phyloP scores from a whole-genome alignment of 2,329 filamentous ascomycete species.

The Fusarium chuoi region DNA sequence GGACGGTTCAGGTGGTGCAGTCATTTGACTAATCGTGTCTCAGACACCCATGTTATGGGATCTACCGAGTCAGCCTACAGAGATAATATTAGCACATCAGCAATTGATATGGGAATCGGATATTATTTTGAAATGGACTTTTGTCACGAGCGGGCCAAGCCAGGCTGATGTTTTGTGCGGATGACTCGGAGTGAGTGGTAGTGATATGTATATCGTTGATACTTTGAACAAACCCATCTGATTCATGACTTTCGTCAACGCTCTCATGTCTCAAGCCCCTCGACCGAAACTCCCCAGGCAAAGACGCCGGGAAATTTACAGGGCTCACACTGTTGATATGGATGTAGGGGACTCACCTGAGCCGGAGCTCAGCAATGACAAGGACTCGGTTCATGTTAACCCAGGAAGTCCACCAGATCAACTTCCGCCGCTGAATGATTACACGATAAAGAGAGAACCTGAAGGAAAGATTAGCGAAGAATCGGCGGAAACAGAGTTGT shows the following conservation, averaged over 20 bases:
- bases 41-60: conserved; percentile 22
- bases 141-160: conserved; percentile 30
- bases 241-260: neutral
- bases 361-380: conserved; percentile 31
- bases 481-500: neutral
- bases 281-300: conserved; percentile 11
- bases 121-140: neutral
- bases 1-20: conserved; percentile 30
- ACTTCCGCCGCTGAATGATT: conserved; percentile 31
- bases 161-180: conserved; percentile 29
- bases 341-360: conserved; percentile 12
- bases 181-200: conserved; percentile 12
- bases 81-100: conserved; percentile 9
- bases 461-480: conserved; percentile 2
- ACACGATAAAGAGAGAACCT: conserved; percentile 15
- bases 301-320: conserved; percentile 24
- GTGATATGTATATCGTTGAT: neutral
- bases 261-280: conserved; percentile 30
- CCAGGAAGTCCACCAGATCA: conserved; percentile 43
- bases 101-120: conserved; percentile 4
- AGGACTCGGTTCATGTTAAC: conserved; percentile 44
- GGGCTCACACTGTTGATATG: conserved; percentile 28
- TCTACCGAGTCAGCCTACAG: conserved; percentile 24
- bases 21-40: conserved; percentile 36
- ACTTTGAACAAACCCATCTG: neutral